Evolutionary conservation across 2,329 filamentous ascomycete species (phyloP), one percentile per base, ranked within the genome.

Genomic region (Ampelomyces quisqualis): DNA sequence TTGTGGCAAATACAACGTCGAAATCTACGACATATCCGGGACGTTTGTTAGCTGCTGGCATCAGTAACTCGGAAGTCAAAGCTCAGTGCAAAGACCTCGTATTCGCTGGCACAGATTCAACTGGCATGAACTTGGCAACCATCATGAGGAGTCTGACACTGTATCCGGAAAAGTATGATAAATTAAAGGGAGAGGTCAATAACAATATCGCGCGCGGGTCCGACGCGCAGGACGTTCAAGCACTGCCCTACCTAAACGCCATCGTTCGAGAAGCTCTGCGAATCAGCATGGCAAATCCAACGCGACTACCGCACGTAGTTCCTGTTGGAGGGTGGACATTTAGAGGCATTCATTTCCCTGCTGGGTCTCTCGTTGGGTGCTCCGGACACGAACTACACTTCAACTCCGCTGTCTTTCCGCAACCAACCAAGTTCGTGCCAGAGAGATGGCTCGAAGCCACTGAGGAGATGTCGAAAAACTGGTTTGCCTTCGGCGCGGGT

Each of bases 11-110:
- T 11, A 64, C 66, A 6, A 42, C 47, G 5, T 22, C 43, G 0
- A 53, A 64, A 6, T 67, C 70, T 28, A 62, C 60, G 4, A 77
- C 69, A 4, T 80, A 77, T 45, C 75, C 76, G 23, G 71, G 69
- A 3, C 69, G 76, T 4, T 58, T 80, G 23, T 55, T 77, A 14
- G 67, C 68, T 28, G 61, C 68, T 6, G 72, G 73, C 0, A 58
- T 79, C 19, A 66, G 67, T 3, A 53, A 55, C 7, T 52, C 64
- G 4, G 76, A 80, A 52, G 68, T 73, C 5, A 70, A 67, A 28
- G 70, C 74, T 1, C 76, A 80, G 49, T 72, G 74, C 47, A 77
- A 79, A 49, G 78, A 79, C 49, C 56, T 80, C 3, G 38, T 65
- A 8, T 63, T 65, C 14, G 62, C 62, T 2, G 62, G 62, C 0